Evolutionary conservation across 208 protist species (phyloP).

Genomic region (Wallacemonas collosoma): DNA sequence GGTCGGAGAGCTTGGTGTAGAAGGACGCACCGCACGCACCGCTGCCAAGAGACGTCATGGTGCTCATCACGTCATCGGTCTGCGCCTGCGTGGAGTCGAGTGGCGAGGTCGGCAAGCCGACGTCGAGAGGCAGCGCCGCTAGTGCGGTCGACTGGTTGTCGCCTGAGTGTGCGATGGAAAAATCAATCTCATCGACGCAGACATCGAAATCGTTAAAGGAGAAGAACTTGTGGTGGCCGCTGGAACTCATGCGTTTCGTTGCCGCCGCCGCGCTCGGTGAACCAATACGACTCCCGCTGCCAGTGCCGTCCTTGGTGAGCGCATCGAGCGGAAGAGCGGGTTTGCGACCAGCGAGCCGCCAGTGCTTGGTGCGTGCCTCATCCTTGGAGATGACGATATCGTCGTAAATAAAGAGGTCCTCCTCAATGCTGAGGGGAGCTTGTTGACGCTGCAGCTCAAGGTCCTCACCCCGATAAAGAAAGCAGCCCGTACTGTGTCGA

Average conservation of each 20-base stretch:
- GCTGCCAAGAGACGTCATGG: constrained; percentile 5
- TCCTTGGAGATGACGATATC: constrained; percentile 81
- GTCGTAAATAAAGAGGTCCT: constrained; percentile 86
- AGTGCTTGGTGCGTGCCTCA: constrained; percentile 72
- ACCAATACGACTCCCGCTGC: background rate
- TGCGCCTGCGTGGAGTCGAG: background rate
- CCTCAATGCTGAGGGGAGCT: constrained; percentile 52
- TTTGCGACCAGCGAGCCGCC: constrained; percentile 65
- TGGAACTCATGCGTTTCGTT: constrained; percentile 14
- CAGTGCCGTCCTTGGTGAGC: background rate
- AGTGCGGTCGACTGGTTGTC: background rate
- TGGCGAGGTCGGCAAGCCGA: background rate
- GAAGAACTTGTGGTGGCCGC: constrained; percentile 42
- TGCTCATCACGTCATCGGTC: constrained; percentile 3
- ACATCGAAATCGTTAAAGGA: constrained; percentile 86
- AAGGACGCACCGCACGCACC: constrained; percentile 7
- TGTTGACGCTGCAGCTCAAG: constrained; percentile 79
- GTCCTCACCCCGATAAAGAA: constrained; percentile 38
- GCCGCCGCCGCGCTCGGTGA: constrained; percentile 5
- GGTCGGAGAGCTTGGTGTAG: background rate
- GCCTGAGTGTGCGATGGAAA: constrained; percentile 24
- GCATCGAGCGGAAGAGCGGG: constrained; percentile 22
- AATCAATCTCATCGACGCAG: constrained; percentile 83
- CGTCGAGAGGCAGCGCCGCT: constrained; percentile 1
- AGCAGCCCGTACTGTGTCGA: background rate